phyloP scores from a whole-genome alignment of 2,329 filamentous ascomycete genomes.

The Kalmusia sp. region DNA sequence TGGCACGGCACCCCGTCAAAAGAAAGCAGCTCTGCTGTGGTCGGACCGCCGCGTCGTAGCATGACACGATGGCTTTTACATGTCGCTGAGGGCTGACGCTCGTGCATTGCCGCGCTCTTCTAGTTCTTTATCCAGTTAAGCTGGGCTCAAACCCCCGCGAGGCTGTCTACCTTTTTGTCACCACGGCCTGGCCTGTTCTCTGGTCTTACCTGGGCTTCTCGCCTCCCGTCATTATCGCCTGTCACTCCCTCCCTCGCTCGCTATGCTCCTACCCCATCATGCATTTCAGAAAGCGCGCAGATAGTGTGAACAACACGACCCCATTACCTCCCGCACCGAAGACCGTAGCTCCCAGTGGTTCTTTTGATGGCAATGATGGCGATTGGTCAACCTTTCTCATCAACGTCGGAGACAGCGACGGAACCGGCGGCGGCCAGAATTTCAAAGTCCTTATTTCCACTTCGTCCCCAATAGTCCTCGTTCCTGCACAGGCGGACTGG shows the following conservation, averaged over 20 bases:
- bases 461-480: constrained; percentile 28
- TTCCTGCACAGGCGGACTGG: constrained; percentile 35
- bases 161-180: constrained; percentile 23
- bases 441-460: constrained; percentile 45
- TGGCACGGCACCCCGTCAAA: constrained; percentile 30
- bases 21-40: constrained; percentile 23
- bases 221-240: constrained; percentile 22
- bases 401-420: constrained; percentile 41
- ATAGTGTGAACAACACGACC: constrained; percentile 16
- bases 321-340: constrained; percentile 20
- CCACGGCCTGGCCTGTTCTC: constrained; percentile 16
- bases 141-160: constrained; percentile 17
- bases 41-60: constrained; percentile 16
- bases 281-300: constrained; percentile 29
- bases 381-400: constrained; percentile 52
- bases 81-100: constrained; percentile 20
- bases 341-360: constrained; percentile 25
- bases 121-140: constrained; percentile 20
- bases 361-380: constrained; percentile 50
- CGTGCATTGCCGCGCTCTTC: constrained; percentile 16
- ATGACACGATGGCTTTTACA: constrained; percentile 17
- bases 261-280: constrained; percentile 28
- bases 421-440: constrained; percentile 39
- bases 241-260: constrained; percentile 10
- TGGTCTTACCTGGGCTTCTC: constrained; percentile 18